These are phyloP conservation scores for Phaseolus coccineus DNA, from an alignment of 331 rosid genomes.

Conservation along the genomic window DNA sequence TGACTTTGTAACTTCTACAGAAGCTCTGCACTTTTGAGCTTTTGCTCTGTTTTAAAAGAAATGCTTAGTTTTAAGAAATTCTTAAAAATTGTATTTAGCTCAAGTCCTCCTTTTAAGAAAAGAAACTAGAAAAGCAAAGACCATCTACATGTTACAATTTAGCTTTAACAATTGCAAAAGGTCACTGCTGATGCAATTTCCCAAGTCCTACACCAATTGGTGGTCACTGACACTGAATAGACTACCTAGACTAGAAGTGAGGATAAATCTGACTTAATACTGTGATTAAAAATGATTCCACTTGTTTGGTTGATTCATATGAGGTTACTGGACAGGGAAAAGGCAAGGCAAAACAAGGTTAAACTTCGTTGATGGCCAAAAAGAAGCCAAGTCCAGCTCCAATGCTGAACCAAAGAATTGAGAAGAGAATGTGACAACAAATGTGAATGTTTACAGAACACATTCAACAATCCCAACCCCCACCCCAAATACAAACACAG, in stretches of 20 bases:
- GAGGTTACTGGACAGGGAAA: slow-evolving; percentile 12
- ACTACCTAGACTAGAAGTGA: background rate
- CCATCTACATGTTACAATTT: background rate
- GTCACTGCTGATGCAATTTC: background rate
- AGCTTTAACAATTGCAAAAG: background rate
- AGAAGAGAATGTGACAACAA: slow-evolving; percentile 1
- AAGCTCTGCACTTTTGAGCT: background rate
- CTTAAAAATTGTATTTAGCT: background rate
- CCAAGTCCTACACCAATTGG: background rate
- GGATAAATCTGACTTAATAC: background rate
- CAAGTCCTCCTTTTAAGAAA: background rate
- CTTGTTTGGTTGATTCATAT: background rate
- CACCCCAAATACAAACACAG: background rate
- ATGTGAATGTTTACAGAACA: background rate
- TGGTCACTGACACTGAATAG: background rate
- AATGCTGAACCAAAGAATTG: background rate
- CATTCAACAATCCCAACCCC: background rate
- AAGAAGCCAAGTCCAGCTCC: slow-evolving; percentile 10
- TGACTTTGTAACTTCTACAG: background rate
- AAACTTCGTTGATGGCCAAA: background rate
- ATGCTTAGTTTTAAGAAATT: background rate
- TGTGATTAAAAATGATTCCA: slow-evolving; percentile 7
- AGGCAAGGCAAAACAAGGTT: background rate
- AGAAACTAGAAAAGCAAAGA: background rate
- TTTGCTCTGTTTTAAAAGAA: background rate